Evolutionary conservation across 1,139 yeast species (phyloP), one percentile per base, ranked within the genome.

Genomic region (Magnusiomyces ingens): DNA sequence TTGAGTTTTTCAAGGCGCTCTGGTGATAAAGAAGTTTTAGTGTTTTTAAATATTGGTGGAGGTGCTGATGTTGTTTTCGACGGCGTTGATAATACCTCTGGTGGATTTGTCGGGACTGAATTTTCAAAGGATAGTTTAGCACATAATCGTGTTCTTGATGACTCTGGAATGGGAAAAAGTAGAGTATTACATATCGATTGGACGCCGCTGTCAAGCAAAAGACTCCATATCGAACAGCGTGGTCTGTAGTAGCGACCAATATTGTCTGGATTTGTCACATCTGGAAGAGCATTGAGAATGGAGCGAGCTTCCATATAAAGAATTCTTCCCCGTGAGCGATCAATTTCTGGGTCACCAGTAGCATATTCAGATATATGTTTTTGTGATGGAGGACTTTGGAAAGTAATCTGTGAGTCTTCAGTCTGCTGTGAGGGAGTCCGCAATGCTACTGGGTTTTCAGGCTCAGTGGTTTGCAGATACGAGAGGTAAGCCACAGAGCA

Each of bases 231-330:
- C 2, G 46, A n/a, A 12, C 42, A 42, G n/a, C 52, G 52, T 5
- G 57, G 52, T 3, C 52, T 26, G 43, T 54, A 51, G 12, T 41
- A 49, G 17, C 38, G 44, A 21, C 54, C 57, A 12, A 54, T 40
- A 45, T 54, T 54, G 19, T 47, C 49, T 10, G 51, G 44, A 32
- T 35, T 37, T n/a, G 45, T 37, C 12, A 51, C 41, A 45, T 53
- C 54, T 21, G 53, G 56, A 13, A 51, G 38, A 13, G 51, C 15
- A 19, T 51, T 41, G 12, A 53, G 48, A 17, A 53, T 45, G n/a
- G 36, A 3, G 18, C 29, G 41, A 5, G 53, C 56, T 45, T 51
- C 50, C 6, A 45, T 45, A 22, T 48, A 53, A 2, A 51, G 47
- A 17, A 35, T 35, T 35, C 43, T 40, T 40, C 18, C 43, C n/a